These are phyloP conservation scores for Moricandia moricandioides DNA, from an alignment of 345 rosid species.

Conservation along the genomic window DNA sequence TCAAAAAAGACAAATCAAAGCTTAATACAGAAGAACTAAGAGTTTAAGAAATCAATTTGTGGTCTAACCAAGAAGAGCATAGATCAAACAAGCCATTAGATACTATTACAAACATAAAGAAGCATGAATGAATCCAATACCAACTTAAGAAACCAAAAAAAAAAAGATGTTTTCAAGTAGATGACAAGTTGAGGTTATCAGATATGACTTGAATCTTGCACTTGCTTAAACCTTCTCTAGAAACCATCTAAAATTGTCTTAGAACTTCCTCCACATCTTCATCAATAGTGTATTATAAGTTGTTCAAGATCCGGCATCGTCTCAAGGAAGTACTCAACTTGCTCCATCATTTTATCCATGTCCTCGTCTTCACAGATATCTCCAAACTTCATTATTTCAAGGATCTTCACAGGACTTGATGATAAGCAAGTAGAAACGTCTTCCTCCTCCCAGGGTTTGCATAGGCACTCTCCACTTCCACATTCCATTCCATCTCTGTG, in stretches of 20 bases:
- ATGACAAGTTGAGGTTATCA: conserved; percentile 6
- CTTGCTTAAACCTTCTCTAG: conserved; percentile 9
- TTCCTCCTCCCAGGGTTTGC: background rate
- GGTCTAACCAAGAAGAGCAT: background rate
- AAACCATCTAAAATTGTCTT: background rate
- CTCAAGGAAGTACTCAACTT: conserved; percentile 6
- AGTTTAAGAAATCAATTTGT: background rate
- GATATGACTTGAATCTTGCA: conserved; percentile 11
- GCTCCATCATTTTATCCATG: conserved; percentile 13
- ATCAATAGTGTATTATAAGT: background rate
- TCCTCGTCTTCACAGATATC: conserved; percentile 4
- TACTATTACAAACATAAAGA: conserved; percentile 2
- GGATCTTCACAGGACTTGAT: conserved; percentile 30
- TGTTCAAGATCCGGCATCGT: conserved; percentile 12
- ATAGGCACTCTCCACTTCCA: background rate
- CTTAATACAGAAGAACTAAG: background rate
- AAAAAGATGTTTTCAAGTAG: background rate
- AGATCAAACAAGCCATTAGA: background rate
- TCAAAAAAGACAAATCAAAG: background rate
- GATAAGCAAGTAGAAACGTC: conserved; percentile 26
- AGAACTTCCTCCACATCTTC: conserved; percentile 7
- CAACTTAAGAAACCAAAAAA: background rate
- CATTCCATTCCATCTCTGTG: background rate
- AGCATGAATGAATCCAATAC: background rate
- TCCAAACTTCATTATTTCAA: conserved; percentile 10